Conservation (phyloP, 371 early-diverging fungal species). For the Mucor lusitanicus region DNA sequence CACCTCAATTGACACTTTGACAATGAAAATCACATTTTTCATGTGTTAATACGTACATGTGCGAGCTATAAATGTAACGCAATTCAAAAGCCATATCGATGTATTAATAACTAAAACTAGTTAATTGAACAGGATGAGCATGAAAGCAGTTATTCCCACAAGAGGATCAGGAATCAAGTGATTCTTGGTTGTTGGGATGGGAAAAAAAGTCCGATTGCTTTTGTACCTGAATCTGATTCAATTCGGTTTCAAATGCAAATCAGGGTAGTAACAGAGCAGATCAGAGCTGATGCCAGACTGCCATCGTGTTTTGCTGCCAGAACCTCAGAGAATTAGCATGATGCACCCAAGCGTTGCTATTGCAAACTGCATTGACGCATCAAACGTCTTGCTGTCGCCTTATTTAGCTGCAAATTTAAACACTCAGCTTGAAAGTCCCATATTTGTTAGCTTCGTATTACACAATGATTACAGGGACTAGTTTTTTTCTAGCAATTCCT, state of each 20-base stretch:
- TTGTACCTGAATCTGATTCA: neutral
- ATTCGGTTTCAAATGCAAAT: neutral
- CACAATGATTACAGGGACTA: conserved; percentile 18
- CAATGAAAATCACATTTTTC: neutral
- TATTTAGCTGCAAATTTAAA: neutral
- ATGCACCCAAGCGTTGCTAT: neutral
- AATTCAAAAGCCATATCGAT: neutral
- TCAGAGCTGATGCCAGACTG: neutral
- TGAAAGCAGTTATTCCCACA: neutral
- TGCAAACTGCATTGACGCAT: neutral
- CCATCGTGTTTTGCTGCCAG: neutral
- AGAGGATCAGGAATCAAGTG: neutral
- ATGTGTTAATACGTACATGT: neutral
- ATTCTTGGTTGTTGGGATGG: neutral
- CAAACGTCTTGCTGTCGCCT: neutral
- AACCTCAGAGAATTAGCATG: neutral
- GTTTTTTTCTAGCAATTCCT: conserved; percentile 8
- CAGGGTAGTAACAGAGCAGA: neutral
- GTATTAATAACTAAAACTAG: neutral
- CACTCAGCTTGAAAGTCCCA: conserved; percentile 19
- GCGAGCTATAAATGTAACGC: neutral
- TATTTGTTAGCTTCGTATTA: conserved; percentile 18
- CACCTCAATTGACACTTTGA: neutral
- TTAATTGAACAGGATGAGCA: too few relatives aligned
- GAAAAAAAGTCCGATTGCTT: neutral